Conservation (phyloP, 2,329 filamentous ascomycete species). For the Ceratocystis papillata region DNA sequence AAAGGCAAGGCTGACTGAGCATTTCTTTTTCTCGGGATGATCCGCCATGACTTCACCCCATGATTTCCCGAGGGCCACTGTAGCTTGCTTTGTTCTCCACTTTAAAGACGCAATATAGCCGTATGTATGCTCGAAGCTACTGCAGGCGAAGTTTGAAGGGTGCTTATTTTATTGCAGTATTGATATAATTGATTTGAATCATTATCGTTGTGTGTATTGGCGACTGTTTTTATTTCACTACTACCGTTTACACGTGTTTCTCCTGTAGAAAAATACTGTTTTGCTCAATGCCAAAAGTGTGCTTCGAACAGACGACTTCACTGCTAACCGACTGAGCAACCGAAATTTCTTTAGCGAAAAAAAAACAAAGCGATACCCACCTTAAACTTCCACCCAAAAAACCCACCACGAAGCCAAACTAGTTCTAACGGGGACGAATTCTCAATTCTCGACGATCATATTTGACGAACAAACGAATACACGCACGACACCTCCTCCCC, state of each 20-base stretch:
- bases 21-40: slow-evolving; percentile 10
- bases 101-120: slow-evolving; percentile 10
- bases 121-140: neutral
- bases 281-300: neutral
- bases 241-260: too few relatives aligned
- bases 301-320: neutral
- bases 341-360: neutral
- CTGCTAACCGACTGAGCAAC: neutral
- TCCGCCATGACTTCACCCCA: slow-evolving; percentile 19
- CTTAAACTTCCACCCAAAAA: slow-evolving; percentile 11
- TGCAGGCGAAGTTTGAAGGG: neutral
- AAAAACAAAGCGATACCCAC: slow-evolving; percentile 4
- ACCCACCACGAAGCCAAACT: slow-evolving; percentile 6
- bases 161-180: too few relatives aligned
- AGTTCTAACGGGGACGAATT: neutral
- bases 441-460: slow-evolving; percentile 8
- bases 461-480: neutral
- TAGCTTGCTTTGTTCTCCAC: neutral
- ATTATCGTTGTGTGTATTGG: too few relatives aligned
- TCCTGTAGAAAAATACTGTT: neutral
- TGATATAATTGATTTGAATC: too few relatives aligned
- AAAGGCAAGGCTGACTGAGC: neutral
- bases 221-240: neutral
- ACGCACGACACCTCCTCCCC: slow-evolving; percentile 1
- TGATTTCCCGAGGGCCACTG: slow-evolving; percentile 17